A percentile compares a stretch with the other conserved stretches of the same genome.
Conservation (phyloP, 306 rosid genomes). For the Geum urbanum region DNA sequence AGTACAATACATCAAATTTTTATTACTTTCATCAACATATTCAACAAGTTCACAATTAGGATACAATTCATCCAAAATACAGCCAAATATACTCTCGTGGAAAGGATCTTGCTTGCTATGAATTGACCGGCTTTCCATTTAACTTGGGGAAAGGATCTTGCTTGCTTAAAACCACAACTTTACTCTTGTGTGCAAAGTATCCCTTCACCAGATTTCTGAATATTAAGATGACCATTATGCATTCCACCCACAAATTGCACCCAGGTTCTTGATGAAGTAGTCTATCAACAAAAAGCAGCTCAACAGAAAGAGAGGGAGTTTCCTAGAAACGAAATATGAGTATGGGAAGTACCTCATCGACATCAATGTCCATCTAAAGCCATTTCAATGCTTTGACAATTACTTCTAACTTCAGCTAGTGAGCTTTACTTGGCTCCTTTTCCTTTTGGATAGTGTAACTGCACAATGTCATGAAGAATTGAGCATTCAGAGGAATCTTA, state of each 20-base stretch:
- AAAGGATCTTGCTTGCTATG: too few relatives aligned
- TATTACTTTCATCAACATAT: too few relatives aligned
- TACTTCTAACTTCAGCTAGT: constrained; percentile 90
- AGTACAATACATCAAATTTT: too few relatives aligned
- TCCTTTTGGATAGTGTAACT: constrained; percentile 90
- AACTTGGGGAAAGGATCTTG: constrained; percentile 91
- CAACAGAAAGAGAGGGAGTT: too few relatives aligned
- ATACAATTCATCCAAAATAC: too few relatives aligned
- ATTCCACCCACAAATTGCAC: constrained; percentile 72
- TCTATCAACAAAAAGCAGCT: background rate
- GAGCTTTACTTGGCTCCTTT: constrained; percentile 84
- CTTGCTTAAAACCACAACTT: constrained; percentile 91
- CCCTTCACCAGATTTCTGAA: constrained; percentile 80
- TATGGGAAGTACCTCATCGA: constrained; percentile 63
- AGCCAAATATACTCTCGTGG: too few relatives aligned
- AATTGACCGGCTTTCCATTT: constrained; percentile 78
- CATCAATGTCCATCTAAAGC: constrained; percentile 91
- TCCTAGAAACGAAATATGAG: background rate
- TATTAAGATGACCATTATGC: constrained; percentile 87
- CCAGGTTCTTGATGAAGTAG: constrained; percentile 2
- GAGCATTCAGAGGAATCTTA: background rate
- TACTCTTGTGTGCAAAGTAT: constrained; percentile 95
- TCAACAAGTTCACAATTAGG: too few relatives aligned
- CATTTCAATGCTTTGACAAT: constrained; percentile 86
- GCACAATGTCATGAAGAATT: constrained; percentile 19